Conservation (phyloP, 2,329 filamentous ascomycete species). For the Trichoderma sp. region DNA sequence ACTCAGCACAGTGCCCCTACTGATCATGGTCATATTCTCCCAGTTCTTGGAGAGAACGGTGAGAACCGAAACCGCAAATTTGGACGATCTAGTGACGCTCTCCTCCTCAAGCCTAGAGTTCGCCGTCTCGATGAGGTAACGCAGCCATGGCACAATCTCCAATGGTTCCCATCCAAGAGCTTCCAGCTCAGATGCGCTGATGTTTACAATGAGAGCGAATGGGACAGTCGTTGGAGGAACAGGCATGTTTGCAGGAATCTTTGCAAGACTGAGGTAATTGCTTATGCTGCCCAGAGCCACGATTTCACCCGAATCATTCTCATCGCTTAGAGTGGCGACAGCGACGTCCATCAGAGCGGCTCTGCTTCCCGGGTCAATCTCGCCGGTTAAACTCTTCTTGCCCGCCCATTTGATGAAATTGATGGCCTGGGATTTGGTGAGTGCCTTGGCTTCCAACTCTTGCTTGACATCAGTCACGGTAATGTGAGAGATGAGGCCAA, state of each 20-base stretch:
- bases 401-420: conserved; percentile 86
- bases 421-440: conserved; percentile 74
- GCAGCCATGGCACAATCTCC: conserved; percentile 82
- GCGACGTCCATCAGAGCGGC: conserved; percentile 75
- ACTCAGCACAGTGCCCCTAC: conserved; percentile 65
- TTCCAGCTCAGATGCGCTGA: conserved; percentile 69
- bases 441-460: conserved; percentile 79
- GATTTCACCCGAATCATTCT: conserved; percentile 65
- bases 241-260: conserved; percentile 79
- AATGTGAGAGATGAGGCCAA: conserved; percentile 83
- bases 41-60: conserved; percentile 84
- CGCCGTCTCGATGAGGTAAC: conserved; percentile 72
- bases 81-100: conserved; percentile 69
- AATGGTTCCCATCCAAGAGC: conserved; percentile 85
- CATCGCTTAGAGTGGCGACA: conserved; percentile 67
- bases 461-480: conserved; percentile 82
- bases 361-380: conserved; percentile 70
- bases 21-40: conserved; percentile 71
- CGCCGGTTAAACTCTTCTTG: conserved; percentile 67
- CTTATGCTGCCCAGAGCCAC: conserved; percentile 75
- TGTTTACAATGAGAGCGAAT: conserved; percentile 74
- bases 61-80: conserved; percentile 77
- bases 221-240: conserved; percentile 81
- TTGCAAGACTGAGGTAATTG: conserved; percentile 73
- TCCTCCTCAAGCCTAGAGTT: conserved; percentile 62